Percentiles rank a stretch among this genome's conserved stretches.
Evolutionary conservation across 305 asterid genomes (phyloP).

Genomic region (Fraxinus latifolia): DNA sequence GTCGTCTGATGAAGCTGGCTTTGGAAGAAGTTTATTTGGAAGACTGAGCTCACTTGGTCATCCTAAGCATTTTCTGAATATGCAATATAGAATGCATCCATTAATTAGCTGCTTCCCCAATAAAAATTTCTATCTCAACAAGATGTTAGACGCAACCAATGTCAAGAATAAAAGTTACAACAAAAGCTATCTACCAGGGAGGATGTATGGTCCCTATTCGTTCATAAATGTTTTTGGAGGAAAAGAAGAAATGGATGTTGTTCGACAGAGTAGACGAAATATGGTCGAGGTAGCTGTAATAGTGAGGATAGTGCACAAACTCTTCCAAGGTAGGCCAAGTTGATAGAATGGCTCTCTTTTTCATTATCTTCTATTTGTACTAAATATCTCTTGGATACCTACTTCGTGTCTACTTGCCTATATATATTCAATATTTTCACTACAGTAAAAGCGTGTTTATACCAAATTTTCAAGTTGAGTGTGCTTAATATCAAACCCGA

Average conservation of each 20-base stretch:
- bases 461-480: not conserved
- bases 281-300: constrained; percentile 67
- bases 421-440: not conserved
- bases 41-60: constrained; percentile 59
- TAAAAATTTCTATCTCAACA: constrained; percentile 44
- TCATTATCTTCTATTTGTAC: not conserved
- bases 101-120: constrained; percentile 65
- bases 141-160: constrained; percentile 48
- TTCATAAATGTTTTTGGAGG: constrained; percentile 55
- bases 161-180: constrained; percentile 40
- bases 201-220: constrained; percentile 67
- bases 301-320: constrained; percentile 49
- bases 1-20: constrained; percentile 54
- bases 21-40: constrained; percentile 76
- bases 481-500: not conserved
- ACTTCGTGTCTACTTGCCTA: not conserved
- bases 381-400: not conserved
- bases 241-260: constrained; percentile 50
- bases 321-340: constrained; percentile 44
- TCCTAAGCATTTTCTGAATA: constrained; percentile 51
- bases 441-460: not conserved
- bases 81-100: constrained; percentile 81
- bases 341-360: not conserved
- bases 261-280: constrained; percentile 44
- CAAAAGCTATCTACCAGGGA: constrained; percentile 40